phyloP scores from a whole-genome alignment of 352 stramenopile genomes.

The Globisporangium middletonii region DNA sequence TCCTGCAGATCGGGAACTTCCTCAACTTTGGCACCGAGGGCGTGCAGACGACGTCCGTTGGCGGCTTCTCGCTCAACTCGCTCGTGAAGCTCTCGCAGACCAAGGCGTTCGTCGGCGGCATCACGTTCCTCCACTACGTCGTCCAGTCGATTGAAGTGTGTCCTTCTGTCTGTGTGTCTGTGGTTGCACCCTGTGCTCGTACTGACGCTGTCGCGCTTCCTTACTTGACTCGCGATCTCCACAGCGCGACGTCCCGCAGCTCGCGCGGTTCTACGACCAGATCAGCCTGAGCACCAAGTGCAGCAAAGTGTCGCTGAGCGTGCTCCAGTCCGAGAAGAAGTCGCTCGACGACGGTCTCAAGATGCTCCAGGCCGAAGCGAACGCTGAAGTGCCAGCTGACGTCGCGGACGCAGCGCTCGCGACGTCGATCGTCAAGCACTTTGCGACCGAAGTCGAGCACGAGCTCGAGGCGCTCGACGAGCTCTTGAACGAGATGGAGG shows the following conservation, averaged over 20 bases:
- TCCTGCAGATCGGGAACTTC: constrained; percentile 42
- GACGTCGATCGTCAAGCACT: constrained; percentile 46
- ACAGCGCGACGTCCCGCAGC: constrained; percentile 55
- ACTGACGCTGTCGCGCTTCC: neutral
- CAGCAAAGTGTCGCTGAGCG: constrained; percentile 62
- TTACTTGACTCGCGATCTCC: neutral
- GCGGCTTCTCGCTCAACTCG: constrained; percentile 70
- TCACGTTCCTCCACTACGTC: constrained; percentile 83
- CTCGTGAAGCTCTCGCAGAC: constrained; percentile 85
- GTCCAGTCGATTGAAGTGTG: constrained; percentile 71
- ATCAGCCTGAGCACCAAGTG: constrained; percentile 72
- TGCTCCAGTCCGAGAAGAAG: constrained; percentile 65
- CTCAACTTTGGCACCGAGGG: constrained; percentile 67
- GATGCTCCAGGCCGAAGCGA: constrained; percentile 43
- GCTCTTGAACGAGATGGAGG: constrained; percentile 47
- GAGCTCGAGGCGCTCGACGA: constrained; percentile 46
- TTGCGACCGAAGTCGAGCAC: constrained; percentile 52
- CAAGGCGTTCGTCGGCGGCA: constrained; percentile 77
- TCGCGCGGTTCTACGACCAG: constrained; percentile 70
- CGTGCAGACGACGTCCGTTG: constrained; percentile 24
- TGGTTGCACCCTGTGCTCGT: neutral
- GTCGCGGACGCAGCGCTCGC: constrained; percentile 32
- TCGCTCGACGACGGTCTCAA: constrained; percentile 57
- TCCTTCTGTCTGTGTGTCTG: neutral
- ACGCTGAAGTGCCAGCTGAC: constrained; percentile 22